These are phyloP conservation scores for Pseudonitzschia delicatissima DNA, from an alignment of 108 stramenopile genomes.

Conservation along the genomic window DNA sequence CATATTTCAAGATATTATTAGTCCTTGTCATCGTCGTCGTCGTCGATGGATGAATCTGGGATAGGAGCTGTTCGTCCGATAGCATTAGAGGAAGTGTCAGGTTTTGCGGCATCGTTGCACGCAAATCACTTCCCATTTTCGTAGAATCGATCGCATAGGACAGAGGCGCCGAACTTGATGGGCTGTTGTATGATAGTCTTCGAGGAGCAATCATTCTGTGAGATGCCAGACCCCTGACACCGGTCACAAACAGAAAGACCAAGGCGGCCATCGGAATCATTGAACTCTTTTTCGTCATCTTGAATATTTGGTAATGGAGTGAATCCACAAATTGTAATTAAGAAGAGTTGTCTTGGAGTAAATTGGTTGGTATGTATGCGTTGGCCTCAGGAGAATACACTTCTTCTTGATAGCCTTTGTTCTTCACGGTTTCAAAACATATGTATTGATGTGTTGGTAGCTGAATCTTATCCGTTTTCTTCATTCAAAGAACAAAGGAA, in stretches of 20 bases:
- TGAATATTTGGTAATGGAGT: background rate
- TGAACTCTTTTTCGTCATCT: background rate
- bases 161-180: background rate
- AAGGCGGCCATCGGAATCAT: background rate
- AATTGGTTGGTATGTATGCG: too few species aligned
- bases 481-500: too few species aligned
- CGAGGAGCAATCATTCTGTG: background rate
- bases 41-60: background rate
- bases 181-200: background rate
- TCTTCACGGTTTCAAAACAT: too few species aligned
- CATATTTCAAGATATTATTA: background rate
- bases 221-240: background rate
- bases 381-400: too few species aligned
- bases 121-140: background rate
- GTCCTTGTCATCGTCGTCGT: background rate
- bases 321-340: too few species aligned
- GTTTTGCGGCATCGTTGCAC: constrained; percentile 1
- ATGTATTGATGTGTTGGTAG: too few species aligned
- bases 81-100: background rate
- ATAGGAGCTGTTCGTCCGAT: background rate
- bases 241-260: background rate
- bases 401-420: too few species aligned
- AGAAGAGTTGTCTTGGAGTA: too few species aligned
- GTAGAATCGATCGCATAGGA: background rate
- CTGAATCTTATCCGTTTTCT: too few species aligned